These are phyloP conservation scores for Zoysia matrella DNA, from an alignment of 202 grass and related monocot genomes.

Conservation along the genomic window DNA sequence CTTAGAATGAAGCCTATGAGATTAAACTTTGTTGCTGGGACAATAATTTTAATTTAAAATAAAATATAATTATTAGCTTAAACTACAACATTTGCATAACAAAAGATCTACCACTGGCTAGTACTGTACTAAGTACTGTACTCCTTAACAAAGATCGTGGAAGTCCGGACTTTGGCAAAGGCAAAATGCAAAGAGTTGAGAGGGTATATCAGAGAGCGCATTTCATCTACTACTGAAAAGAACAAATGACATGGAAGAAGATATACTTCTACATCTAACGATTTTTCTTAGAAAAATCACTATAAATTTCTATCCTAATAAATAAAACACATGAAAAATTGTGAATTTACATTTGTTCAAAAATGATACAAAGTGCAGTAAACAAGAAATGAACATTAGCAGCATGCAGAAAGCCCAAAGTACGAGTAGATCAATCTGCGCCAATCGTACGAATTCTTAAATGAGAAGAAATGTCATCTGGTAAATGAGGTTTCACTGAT, in stretches of 20 bases:
- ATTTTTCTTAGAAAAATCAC: too few relatives aligned
- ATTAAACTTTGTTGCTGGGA: too few relatives aligned
- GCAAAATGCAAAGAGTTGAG: constrained; percentile 2
- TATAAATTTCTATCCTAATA: too few relatives aligned
- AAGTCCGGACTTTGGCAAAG: not conserved
- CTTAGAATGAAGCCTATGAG: too few relatives aligned
- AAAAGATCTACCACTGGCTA: too few relatives aligned
- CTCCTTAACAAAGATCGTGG: too few relatives aligned
- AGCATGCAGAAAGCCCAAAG: not conserved
- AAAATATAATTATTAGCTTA: too few relatives aligned
- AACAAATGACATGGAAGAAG: not conserved
- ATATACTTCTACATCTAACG: not conserved
- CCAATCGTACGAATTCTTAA: not conserved
- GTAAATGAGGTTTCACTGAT: not conserved
- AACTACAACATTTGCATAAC: too few relatives aligned
- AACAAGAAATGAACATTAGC: not conserved
- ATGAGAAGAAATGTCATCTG: not conserved
- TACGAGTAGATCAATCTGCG: not conserved
- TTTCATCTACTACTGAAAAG: not conserved
- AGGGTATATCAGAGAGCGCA: not conserved
- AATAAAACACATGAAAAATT: not conserved
- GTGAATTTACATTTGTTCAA: not conserved
- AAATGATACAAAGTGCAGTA: not conserved
- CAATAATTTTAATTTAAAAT: too few relatives aligned
- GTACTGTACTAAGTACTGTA: too few relatives aligned